phyloP scores from a whole-genome alignment of 202 grass and related monocot species.

The Elaeis oleifera region DNA sequence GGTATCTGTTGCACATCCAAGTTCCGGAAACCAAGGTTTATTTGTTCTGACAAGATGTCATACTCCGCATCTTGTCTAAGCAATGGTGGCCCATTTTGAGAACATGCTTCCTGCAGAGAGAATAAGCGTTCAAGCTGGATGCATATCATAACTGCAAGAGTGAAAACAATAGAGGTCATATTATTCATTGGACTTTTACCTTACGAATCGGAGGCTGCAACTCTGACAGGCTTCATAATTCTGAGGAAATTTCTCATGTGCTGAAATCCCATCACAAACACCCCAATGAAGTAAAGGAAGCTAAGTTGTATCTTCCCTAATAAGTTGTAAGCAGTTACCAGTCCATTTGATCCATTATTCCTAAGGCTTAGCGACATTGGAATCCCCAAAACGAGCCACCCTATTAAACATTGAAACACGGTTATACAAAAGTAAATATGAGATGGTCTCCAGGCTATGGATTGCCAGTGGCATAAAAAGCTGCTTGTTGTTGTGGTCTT shows the following conservation, averaged over 20 bases:
- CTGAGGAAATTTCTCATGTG: constrained; percentile 28
- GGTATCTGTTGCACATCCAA: too few species aligned
- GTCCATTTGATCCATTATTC: constrained; percentile 21
- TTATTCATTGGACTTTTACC: constrained; percentile 5
- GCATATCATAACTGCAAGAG: too few species aligned
- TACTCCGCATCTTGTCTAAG: too few species aligned
- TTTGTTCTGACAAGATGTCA: too few species aligned
- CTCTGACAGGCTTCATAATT: constrained; percentile 45
- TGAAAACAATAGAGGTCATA: too few species aligned
- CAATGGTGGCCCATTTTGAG: too few species aligned
- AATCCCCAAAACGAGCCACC: constrained; percentile 11
- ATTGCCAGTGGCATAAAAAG: too few species aligned
- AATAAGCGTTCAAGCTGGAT: too few species aligned
- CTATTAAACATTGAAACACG: constrained; percentile 12
- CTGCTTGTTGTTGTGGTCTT: background rate
- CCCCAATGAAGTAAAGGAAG: constrained; percentile 46
- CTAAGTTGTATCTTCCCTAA: constrained; percentile 47
- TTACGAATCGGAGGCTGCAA: constrained; percentile 32
- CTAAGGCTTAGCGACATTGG: constrained; percentile 12
- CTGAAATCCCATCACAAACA: constrained; percentile 34
- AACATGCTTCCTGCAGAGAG: too few species aligned
- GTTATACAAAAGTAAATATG: too few species aligned
- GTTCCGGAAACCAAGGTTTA: too few species aligned
- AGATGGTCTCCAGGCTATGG: too few species aligned
- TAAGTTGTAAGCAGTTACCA: constrained; percentile 29